phyloP scores from a whole-genome alignment of 1,284 basidiomycete genomes.

The Inonotus hispidus region DNA sequence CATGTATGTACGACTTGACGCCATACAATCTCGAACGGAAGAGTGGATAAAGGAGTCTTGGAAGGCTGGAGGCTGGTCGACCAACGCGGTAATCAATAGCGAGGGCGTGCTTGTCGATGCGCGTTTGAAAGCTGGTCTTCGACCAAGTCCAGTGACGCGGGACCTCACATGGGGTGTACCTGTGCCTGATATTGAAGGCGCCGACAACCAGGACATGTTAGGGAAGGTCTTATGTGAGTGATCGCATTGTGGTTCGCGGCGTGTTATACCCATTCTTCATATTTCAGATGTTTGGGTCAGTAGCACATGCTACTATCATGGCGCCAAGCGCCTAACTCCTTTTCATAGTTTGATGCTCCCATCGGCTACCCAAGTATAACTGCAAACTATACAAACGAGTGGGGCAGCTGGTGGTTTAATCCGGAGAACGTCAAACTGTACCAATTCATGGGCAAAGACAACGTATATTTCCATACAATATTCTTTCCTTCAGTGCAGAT shows the following conservation, averaged over 20 bases:
- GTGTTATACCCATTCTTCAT: conserved; percentile 10
- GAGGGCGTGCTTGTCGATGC: conserved; percentile 90
- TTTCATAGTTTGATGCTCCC: conserved; percentile 88
- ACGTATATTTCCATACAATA: conserved; percentile 97
- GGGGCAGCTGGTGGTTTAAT: conserved; percentile 98
- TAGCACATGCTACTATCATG: conserved; percentile 14
- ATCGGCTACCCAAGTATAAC: conserved; percentile 99
- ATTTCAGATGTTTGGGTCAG: conserved; percentile 77
- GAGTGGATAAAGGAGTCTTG: conserved; percentile 84
- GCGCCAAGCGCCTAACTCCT: neutral
- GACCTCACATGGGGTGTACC: conserved; percentile 97
- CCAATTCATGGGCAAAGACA: conserved; percentile 99
- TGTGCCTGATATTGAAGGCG: conserved; percentile 70
- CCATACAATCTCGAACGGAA: conserved; percentile 79
- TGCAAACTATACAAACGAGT: conserved; percentile 90
- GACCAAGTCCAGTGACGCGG: conserved; percentile 88
- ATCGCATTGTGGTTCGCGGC: neutral
- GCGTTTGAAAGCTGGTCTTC: conserved; percentile 81
- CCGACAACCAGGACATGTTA: conserved; percentile 79
- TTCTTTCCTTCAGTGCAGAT: conserved; percentile 91
- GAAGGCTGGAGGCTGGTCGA: conserved; percentile 85
- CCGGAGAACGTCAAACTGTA: conserved; percentile 88
- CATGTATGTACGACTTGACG: conserved; percentile 88
- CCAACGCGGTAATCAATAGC: conserved; percentile 84
- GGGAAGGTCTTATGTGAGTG: conserved; percentile 93